Evolutionary conservation across 2,329 filamentous ascomycete genomes (phyloP), one percentile per base, ranked within the genome.

Genomic region (Colletotrichum sp.): DNA sequence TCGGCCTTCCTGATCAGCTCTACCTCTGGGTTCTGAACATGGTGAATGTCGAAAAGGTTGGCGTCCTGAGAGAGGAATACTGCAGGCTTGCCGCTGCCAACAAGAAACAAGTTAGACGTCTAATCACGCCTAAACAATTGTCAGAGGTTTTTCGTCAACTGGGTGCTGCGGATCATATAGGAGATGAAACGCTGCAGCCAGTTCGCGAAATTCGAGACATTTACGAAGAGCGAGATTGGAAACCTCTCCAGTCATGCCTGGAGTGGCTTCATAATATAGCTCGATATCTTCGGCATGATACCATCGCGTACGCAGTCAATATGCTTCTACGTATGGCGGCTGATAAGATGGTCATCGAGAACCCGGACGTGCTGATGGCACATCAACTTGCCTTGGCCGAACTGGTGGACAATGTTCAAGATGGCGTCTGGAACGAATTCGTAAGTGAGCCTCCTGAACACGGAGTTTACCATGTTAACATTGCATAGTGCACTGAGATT

Each of bases 1-100:
- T 68, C 21, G 24, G 43, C n/a, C 81, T 95, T 14, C 91, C 94
- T 0, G 90, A 94, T 75, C 89, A 93, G 70, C 80, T 95, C 1
- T 88, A 95, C 65, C 79, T 89, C 18, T 96, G 94, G 94, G 85
- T 95, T 4, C 80, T 94, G 7, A 84, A 90, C 65, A 89, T 92
- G 83, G 84, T 92, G 26, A 90, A 89, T 70, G 81, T 85, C 3
- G 92, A 94, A 78, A 83, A 85, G 55, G 89, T 89, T 36, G 84
- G 87, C 56, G 86, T 90, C 59, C 81, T 95, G 56, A 88, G 91
- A 65, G 82, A 87, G 70, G 90, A 92, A 74, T 95, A 95, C 81
- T 85, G 88, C 70, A 88, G 88, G 59, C 82, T 95, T 5, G 83
- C 90, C 68, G 84, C 86, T 38, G 80, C 84, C 65, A 88, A 86